Base-by-base conservation (phyloP, 352 stramenopile genomes). In the Elongisporangium prolatum region DNA sequence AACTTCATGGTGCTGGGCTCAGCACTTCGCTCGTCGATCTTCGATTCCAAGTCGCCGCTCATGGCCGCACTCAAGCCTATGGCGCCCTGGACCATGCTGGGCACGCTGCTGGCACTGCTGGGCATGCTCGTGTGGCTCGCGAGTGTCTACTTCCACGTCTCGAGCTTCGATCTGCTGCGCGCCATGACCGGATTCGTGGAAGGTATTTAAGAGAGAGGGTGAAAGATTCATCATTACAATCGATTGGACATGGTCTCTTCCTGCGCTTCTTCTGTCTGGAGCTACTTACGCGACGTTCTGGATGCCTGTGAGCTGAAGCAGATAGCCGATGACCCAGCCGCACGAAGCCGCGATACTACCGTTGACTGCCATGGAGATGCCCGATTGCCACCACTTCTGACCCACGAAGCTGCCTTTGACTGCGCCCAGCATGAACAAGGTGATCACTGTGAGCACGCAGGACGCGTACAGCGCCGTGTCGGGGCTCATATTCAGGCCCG, bases 361-460 rank as follows among this genome's bases (percentile, higher is more conserved):
- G 63, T 93, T 93, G 50, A 91, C 68, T 0, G 81, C 81, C 84
- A 93, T 93, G 52, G 77, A 92, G 20, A 60, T 51, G 24, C 84
- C 84, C 2, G 80, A 73, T 54, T 72, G 66, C 58, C 62, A 87
- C 84, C 85, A 92, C 65, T 84, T 68, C 68, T 93, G 84, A 25
- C 84, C 84, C 0, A 93, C 84, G 51, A 91, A 92, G 60, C 65
- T 86, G 25, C 80, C 84, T 77, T 98, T 98, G 22, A 98, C 81
- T 18, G 88, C 92, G 51, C 96, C 96, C 57, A 99, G 74, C 14
- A 95, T 49, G 68, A 98, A 99, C 17, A 99, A 71, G 37, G 97
- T 97, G 56, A 97, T 68, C 37, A 91, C 91, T 5, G 96, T 98
- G 14, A 98, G 79, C 50, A 95, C 69, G 71, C 95, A 98, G n/a